phyloP scores from a whole-genome alignment of 2,329 filamentous ascomycete genomes.

The Cladosporium sp. region DNA sequence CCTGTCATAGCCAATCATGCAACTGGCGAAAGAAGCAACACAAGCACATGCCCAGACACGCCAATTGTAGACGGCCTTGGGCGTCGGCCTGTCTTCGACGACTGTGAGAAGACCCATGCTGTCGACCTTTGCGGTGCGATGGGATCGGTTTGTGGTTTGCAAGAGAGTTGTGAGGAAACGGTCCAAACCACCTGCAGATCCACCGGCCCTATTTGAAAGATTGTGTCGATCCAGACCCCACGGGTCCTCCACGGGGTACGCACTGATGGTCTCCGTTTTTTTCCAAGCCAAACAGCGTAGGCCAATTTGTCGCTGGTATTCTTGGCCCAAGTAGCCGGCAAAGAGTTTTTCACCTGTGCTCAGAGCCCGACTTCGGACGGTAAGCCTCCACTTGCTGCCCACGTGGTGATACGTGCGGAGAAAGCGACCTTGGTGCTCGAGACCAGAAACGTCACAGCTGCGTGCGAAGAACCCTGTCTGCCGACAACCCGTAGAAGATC shows the following conservation, averaged over 20 bases:
- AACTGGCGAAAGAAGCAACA: slow-evolving; percentile 54
- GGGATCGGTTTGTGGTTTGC: not conserved
- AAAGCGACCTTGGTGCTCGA: not conserved
- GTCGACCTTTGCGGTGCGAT: slow-evolving; percentile 1
- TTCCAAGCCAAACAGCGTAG: slow-evolving; percentile 8
- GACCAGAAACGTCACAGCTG: not conserved
- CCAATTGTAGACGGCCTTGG: slow-evolving; percentile 58
- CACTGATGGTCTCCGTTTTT: not conserved
- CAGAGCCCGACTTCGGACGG: not conserved
- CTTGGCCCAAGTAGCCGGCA: not conserved
- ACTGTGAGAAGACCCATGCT: slow-evolving; percentile 35
- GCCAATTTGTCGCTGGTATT: not conserved
- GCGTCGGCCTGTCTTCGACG: slow-evolving; percentile 47
- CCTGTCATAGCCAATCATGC: slow-evolving; percentile 58
- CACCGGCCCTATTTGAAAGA: slow-evolving; percentile 5
- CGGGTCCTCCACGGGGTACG: slow-evolving; percentile 4
- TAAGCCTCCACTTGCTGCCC: slow-evolving; percentile 5
- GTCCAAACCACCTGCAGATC: not conserved
- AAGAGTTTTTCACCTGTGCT: slow-evolving; percentile 9
- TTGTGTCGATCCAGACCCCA: not conserved
- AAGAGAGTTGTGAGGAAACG: not conserved
- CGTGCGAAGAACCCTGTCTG: not conserved
- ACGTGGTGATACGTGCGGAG: slow-evolving; percentile 9
- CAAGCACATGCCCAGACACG: slow-evolving; percentile 52
- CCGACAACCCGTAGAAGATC: not conserved